Evolutionary conservation across 805 yeast species (phyloP).

Genomic region (Groenewaldozyma tartarivorans): DNA sequence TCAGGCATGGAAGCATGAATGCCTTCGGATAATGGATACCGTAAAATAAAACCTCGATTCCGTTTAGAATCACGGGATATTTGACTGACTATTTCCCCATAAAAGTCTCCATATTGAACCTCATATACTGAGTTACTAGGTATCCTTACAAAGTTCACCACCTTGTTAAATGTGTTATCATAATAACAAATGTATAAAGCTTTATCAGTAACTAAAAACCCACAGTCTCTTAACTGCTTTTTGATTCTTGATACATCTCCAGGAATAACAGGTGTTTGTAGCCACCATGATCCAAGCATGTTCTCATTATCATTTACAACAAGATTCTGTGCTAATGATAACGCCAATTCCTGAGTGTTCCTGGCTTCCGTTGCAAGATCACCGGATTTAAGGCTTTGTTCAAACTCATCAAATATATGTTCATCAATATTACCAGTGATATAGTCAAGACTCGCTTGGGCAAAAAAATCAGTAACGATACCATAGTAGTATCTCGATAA

Average conservation of each 20-base stretch:
- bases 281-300: conserved; percentile 30
- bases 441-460: conserved; percentile 36
- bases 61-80: conserved; percentile 14
- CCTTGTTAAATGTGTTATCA: conserved; percentile 14
- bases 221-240: conserved; percentile 15
- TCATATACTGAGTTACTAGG: conserved; percentile 5
- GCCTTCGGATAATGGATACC: conserved; percentile 19
- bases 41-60: conserved; percentile 16
- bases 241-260: conserved; percentile 8
- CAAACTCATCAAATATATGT: conserved; percentile 34
- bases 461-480: conserved; percentile 35
- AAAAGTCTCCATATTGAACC: conserved; percentile 19
- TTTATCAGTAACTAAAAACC: conserved; percentile 22
- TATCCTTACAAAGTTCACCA: conserved; percentile 14
- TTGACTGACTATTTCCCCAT: conserved; percentile 14
- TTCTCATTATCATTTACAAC: conserved; percentile 18
- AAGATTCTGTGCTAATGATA: conserved; percentile 17
- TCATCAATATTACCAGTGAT: conserved; percentile 30
- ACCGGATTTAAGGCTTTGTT: conserved; percentile 25
- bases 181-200: conserved; percentile 21
- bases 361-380: conserved; percentile 23
- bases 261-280: conserved; percentile 16
- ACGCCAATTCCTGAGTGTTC: conserved; percentile 20
- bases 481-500: conserved; percentile 36
- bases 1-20: conserved; percentile 4